These are phyloP conservation scores for Hirschfeldia incana DNA, from an alignment of 345 rosid species.

Conservation along the genomic window DNA sequence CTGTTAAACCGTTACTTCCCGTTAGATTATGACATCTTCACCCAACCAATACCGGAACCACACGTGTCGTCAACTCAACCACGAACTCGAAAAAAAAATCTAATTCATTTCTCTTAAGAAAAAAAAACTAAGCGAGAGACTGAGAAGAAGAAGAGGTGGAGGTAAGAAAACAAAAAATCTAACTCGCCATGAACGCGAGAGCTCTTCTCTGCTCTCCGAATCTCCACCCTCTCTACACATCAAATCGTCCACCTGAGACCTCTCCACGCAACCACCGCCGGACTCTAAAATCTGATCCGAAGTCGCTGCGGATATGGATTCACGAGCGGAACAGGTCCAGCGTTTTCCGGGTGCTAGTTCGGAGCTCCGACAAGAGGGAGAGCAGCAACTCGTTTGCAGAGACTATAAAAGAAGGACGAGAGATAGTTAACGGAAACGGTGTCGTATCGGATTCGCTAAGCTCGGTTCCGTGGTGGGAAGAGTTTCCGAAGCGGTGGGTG, in stretches of 20 bases:
- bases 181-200: conserved; percentile 59
- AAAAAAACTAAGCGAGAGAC: conserved; percentile 9
- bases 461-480: conserved; percentile 73
- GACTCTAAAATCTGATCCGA: conserved; percentile 25
- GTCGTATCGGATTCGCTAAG: conserved; percentile 34
- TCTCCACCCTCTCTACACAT: conserved; percentile 44
- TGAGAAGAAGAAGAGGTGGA: background rate
- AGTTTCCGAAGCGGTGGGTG: conserved; percentile 90
- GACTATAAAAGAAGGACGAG: conserved; percentile 30
- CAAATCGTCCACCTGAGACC: conserved; percentile 33
- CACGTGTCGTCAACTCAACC: conserved; percentile 66
- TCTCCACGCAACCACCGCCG: conserved; percentile 25
- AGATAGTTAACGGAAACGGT: conserved; percentile 18
- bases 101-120: background rate
- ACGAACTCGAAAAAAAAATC: conserved; percentile 36
- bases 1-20: conserved; percentile 43
- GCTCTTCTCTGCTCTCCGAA: conserved; percentile 56
- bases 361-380: conserved; percentile 42
- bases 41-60: background rate
- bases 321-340: conserved; percentile 32
- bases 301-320: conserved; percentile 33
- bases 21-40: conserved; percentile 28
- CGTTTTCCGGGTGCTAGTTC: conserved; percentile 49
- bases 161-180: conserved; percentile 21
- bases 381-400: conserved; percentile 41